phyloP scores from a whole-genome alignment of 495 filamentous ascomycete genomes.

The Podospora comata region DNA sequence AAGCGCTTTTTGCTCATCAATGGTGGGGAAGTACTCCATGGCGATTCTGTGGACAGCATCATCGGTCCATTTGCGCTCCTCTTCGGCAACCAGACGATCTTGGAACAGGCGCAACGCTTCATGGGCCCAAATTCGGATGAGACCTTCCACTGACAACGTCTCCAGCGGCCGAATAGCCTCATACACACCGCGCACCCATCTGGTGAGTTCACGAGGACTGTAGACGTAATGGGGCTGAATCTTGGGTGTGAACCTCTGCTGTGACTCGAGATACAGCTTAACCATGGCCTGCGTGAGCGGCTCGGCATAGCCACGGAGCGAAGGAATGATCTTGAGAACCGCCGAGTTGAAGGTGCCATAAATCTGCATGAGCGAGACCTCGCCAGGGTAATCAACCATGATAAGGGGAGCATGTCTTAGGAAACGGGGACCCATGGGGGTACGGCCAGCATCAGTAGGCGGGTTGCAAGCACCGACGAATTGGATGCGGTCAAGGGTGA shows the following conservation, averaged over 20 bases:
- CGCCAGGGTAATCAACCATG: conserved; percentile 99
- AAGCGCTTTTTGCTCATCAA: conserved; percentile 84
- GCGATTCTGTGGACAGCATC: conserved; percentile 81
- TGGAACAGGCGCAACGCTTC: conserved; percentile 95
- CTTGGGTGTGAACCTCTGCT: conserved; percentile 86
- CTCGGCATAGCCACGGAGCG: conserved; percentile 91
- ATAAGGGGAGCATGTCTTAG: conserved; percentile 91
- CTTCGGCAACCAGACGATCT: conserved; percentile 88
- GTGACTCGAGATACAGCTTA: conserved; percentile 90
- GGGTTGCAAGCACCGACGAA: conserved; percentile 99
- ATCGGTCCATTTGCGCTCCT: conserved; percentile 93
- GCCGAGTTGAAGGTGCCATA: conserved; percentile 98
- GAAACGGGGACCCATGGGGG: conserved; percentile 88
- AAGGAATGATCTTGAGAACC: conserved; percentile 91
- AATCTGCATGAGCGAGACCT: conserved; percentile 89
- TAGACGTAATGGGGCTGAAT: conserved; percentile 99
- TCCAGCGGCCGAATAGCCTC: conserved; percentile 94
- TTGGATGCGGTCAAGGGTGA: conserved; percentile 94
- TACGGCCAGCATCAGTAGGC: conserved; percentile 96
- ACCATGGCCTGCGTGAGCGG: conserved; percentile 97
- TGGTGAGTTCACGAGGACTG: conserved; percentile 93
- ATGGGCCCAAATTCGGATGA: conserved; percentile 97
- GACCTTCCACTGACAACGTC: conserved; percentile 78
- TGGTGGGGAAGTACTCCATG: conserved; percentile 85
- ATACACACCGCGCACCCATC: conserved; percentile 96